These are phyloP conservation scores for Hysterangium stoloniferum DNA, from an alignment of 768 basidiomycete genomes.

Conservation along the genomic window DNA sequence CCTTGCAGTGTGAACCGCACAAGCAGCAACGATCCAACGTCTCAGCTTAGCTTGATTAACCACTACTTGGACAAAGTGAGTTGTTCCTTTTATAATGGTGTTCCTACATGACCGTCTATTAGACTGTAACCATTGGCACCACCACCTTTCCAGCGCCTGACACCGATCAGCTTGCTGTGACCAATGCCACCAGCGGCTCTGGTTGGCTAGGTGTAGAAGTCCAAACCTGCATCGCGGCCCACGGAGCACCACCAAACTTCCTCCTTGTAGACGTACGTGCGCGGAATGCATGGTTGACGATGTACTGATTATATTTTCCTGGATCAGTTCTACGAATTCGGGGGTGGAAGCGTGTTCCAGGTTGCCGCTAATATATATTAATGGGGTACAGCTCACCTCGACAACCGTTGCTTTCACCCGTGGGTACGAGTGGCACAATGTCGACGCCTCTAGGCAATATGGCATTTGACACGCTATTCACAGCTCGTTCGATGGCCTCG, in stretches of 20 bases:
- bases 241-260: slow-evolving; percentile 71
- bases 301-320: neutral
- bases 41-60: slow-evolving; percentile 84
- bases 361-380: slow-evolving; percentile 79
- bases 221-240: slow-evolving; percentile 47
- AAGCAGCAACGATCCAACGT: slow-evolving; percentile 48
- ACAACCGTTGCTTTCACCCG: slow-evolving; percentile 47
- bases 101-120: neutral
- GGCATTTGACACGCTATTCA: neutral
- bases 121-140: slow-evolving; percentile 24
- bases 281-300: neutral
- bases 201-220: slow-evolving; percentile 77
- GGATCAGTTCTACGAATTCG: slow-evolving; percentile 72
- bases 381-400: slow-evolving; percentile 60
- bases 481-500: neutral
- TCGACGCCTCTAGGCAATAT: neutral
- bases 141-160: slow-evolving; percentile 62
- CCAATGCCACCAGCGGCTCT: slow-evolving; percentile 66
- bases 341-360: slow-evolving; percentile 72
- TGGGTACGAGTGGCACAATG: neutral
- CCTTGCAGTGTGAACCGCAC: slow-evolving; percentile 85
- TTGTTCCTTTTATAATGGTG: neutral
- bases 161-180: slow-evolving; percentile 50
- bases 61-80: slow-evolving; percentile 74
- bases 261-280: slow-evolving; percentile 77